Evolutionary conservation across 768 basidiomycete genomes (phyloP), one percentile per base, ranked within the genome.

Genomic region (Rubroboletus satanas): DNA sequence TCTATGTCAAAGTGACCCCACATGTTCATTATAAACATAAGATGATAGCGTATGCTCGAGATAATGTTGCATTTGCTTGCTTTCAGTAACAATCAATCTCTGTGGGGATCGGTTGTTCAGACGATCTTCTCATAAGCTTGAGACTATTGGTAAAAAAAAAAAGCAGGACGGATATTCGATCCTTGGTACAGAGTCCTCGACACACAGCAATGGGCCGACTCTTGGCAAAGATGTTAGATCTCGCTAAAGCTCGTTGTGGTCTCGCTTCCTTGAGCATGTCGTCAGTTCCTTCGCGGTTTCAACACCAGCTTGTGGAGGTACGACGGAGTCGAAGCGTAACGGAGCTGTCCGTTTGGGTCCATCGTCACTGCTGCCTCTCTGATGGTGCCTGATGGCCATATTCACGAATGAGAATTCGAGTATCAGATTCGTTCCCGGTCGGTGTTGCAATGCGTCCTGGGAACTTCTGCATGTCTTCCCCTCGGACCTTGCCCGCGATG

Each of bases 321-420:
- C n/a, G 15, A 28, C 45, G 38, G 48, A 37, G 18, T 56, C 38
- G 44, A 45, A 45, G 52, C 43, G 14, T 6, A 4, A 33, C 45
- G 45, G 45, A 28, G 32, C 26, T 32, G 11, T 28, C 18, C 38
- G 21, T 51, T 14, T 14, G 33, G 35, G 33, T 17, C 11, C 41
- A 23, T 49, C 42, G 45, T 15, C 28, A 42, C 28, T 15, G 37
- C 31, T 36, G 18, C 15, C 29, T 33, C 14, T n/a, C 14, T 32
- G 38, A 37, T 54, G 43, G 31, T 18, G 15, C 36, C 38, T 42
- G 36, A 51, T 61, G 50, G 42, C 59, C 59, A 45, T 23, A 21
- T 48, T 35, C 33, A 32, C 26, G 51, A 51, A 32, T 41, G 61
- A 51, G 42, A 49, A 50, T 18, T 42, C 17, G 29, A 45, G 44